Percentiles rank a stretch among this genome's conserved stretches.
Evolutionary conservation across 768 basidiomycete genomes (phyloP).

Genomic region (Mycena kentingensis): DNA sequence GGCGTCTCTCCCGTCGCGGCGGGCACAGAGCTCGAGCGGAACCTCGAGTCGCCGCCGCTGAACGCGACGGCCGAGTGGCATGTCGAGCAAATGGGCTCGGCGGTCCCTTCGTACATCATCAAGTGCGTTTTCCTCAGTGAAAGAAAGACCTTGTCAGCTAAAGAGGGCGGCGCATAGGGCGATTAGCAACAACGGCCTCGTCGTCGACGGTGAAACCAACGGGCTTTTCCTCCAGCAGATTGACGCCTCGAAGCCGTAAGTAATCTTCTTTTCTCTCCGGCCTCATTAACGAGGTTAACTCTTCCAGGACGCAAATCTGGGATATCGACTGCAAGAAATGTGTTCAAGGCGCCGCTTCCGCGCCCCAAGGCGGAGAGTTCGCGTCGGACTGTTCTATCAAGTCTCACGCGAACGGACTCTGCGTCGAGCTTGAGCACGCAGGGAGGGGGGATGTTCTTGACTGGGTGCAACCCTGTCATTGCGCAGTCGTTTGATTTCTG

Average conservation of each 20-base stretch:
- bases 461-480: conserved; percentile 7
- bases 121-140: conserved; percentile 7
- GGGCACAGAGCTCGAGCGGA: conserved; percentile 12
- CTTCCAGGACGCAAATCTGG: conserved; percentile 15
- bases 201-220: conserved; percentile 8
- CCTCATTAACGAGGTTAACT: not conserved
- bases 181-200: conserved; percentile 14
- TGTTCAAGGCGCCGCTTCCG: conserved; percentile 10
- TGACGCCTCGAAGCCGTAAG: conserved; percentile 6
- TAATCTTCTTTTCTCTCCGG: not conserved
- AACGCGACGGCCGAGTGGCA: conserved; percentile 20
- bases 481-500: conserved; percentile 18
- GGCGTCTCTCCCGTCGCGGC: conserved; percentile 13
- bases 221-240: conserved; percentile 12
- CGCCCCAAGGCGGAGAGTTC: conserved; percentile 14
- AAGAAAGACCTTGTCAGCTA: not conserved
- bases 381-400: conserved; percentile 15
- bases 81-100: conserved; percentile 18
- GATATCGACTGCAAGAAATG: conserved; percentile 19
- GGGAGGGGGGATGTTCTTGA: not conserved
- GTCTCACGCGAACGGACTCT: conserved; percentile 13
- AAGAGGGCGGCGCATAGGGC: not conserved
- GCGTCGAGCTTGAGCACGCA: conserved; percentile 10
- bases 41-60: not conserved
- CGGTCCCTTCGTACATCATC: conserved; percentile 14